These are phyloP conservation scores for Durio zibethinus DNA, from an alignment of 345 rosid genomes.

Conservation along the genomic window DNA sequence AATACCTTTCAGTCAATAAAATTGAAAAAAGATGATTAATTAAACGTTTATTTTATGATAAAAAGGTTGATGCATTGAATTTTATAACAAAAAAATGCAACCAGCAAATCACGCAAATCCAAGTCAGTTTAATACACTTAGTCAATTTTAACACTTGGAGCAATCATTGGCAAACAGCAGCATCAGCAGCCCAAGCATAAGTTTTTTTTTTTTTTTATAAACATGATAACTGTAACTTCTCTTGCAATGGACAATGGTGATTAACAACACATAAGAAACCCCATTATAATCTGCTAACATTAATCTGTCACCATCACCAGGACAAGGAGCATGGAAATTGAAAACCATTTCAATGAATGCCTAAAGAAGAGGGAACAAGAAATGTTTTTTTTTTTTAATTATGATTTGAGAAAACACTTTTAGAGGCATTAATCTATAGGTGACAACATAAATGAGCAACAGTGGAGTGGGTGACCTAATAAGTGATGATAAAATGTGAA, in stretches of 20 bases:
- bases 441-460: background rate
- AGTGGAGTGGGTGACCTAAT: constrained; percentile 4
- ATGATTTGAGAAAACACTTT: too few relatives aligned
- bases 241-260: too few relatives aligned
- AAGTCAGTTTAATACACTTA: background rate
- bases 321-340: constrained; percentile 4
- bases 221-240: too few relatives aligned
- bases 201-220: too few relatives aligned
- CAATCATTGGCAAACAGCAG: background rate
- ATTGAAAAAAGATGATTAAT: background rate
- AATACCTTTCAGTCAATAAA: background rate
- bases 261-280: background rate
- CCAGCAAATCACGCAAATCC: background rate
- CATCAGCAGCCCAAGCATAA: background rate
- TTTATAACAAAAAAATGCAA: background rate
- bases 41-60: background rate
- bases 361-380: too few relatives aligned
- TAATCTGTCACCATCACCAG: background rate
- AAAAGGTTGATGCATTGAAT: background rate
- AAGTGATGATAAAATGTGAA: background rate
- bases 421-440: background rate
- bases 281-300: background rate
- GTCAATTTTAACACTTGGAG: background rate
- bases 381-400: too few relatives aligned
- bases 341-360: too few relatives aligned